These are phyloP conservation scores for Pseudopyrenochaeta lycopersici DNA, from an alignment of 2,329 filamentous ascomycete species.

Conservation along the genomic window DNA sequence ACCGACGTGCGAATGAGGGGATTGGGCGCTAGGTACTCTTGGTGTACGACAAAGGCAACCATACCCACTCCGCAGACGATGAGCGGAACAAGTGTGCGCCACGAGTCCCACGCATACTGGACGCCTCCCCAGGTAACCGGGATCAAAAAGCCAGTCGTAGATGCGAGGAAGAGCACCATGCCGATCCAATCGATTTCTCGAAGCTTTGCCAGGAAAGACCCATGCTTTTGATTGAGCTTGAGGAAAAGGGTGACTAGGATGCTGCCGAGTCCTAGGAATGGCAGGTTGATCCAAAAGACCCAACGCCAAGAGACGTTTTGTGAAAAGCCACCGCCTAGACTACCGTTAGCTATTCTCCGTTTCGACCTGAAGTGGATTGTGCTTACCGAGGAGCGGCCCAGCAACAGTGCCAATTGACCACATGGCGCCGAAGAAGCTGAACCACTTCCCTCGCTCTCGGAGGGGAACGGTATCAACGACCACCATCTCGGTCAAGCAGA, in stretches of 20 bases:
- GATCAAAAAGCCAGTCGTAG: constrained; percentile 67
- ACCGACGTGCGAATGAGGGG: constrained; percentile 59
- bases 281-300: constrained; percentile 73
- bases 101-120: constrained; percentile 71
- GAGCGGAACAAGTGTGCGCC: constrained; percentile 69
- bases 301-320: constrained; percentile 65
- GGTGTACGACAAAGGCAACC: constrained; percentile 63
- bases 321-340: constrained; percentile 60
- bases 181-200: constrained; percentile 71
- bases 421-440: constrained; percentile 53
- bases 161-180: constrained; percentile 67
- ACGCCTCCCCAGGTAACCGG: constrained; percentile 72
- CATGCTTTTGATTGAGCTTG: constrained; percentile 59
- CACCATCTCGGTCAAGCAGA: constrained; percentile 55
- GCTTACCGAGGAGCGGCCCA: constrained; percentile 55
- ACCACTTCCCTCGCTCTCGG: constrained; percentile 53
- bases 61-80: constrained; percentile 64
- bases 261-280: constrained; percentile 62
- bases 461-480: constrained; percentile 58
- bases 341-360: constrained; percentile 1
- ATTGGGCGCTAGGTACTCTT: constrained; percentile 60
- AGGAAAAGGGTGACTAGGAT: constrained; percentile 63
- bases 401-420: constrained; percentile 66
- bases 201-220: constrained; percentile 59
- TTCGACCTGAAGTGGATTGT: neutral